Percentiles rank a stretch among this genome's conserved stretches.
Evolutionary conservation across 495 filamentous ascomycete species (phyloP).

Genomic region (Talaromyces borbonicus): DNA sequence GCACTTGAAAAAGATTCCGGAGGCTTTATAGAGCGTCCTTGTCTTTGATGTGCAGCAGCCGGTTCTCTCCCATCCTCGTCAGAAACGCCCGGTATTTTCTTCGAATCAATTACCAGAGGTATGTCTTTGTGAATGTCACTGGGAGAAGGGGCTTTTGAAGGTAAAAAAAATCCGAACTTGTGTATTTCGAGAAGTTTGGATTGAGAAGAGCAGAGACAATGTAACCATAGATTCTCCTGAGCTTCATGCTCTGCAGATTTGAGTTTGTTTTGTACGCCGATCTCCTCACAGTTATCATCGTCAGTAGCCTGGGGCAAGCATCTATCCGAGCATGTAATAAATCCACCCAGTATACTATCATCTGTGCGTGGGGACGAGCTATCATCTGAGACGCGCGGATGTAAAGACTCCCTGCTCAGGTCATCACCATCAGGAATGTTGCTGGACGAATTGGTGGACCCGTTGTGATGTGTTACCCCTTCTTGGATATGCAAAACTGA

Average conservation of each 20-base stretch:
- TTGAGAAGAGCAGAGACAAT: constrained; percentile 13
- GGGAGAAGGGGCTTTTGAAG: constrained; percentile 19
- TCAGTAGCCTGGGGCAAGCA: constrained; percentile 17
- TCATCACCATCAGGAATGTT: constrained; percentile 33
- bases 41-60: constrained; percentile 13
- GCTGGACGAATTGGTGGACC: constrained; percentile 26
- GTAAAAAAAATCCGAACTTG: constrained; percentile 17
- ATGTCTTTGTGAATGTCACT: constrained; percentile 30
- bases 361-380: constrained; percentile 17
- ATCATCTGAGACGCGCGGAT: constrained; percentile 19
- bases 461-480: too few species aligned
- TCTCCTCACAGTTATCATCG: constrained; percentile 20
- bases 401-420: constrained; percentile 16
- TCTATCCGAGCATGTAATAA: constrained; percentile 21
- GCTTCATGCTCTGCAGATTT: constrained; percentile 11
- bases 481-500: constrained; percentile 28
- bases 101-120: constrained; percentile 27
- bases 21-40: constrained; percentile 20
- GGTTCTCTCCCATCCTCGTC: constrained; percentile 27
- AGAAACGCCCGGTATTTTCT: constrained; percentile 24
- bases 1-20: constrained; percentile 24
- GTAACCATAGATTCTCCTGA: constrained; percentile 27
- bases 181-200: constrained; percentile 21
- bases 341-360: constrained; percentile 21
- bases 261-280: constrained; percentile 25